Evolutionary conservation across 768 basidiomycete species (phyloP), one percentile per base, ranked within the genome.

Genomic region (Candolleomyces eurysporus): DNA sequence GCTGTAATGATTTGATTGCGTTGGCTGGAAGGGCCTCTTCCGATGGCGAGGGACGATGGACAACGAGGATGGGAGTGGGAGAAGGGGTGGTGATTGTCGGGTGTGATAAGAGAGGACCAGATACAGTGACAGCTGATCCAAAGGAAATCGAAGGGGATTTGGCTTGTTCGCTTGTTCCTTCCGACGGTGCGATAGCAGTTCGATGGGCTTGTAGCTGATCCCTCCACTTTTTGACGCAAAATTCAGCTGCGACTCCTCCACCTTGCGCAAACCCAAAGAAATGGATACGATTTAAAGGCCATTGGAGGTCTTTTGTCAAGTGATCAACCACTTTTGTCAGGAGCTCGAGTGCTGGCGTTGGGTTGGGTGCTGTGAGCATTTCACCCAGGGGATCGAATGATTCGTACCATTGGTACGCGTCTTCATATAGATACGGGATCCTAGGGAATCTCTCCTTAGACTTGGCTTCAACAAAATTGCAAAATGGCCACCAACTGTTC

Each of bases 241-340:
- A 78, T 72, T 97, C 94, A 2, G 79, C 81, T 1, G 86, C 91
- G 39, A 94, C 83, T 19, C 80, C 87, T 0, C 92, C 95, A 0
- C 94, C 94, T 71, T 97, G 94, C 0, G 84, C 91, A 64, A 92
- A 97, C 3, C 94, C 94, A 60, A 96, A 91, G 50, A 94, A 69
- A 69, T 97, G 94, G 45, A 97, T 88, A n/a, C 82, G 78, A 10
- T 82, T 61, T 0, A 80, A 66, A 6, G 86, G 77, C 94, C 94
- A 97, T 0, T 73, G 64, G 67, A 87, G 91, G 45, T 84, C 82
- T 5, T 72, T 65, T 17, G 76, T 77, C 56, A 96, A 83, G 66
- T 91, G 79, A 2, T 76, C 71, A 57, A 92, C 61, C 51, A 87
- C 73, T 22, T 75, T 76, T 13, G 69, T 69, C 39, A 95, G 73